Evolutionary conservation across 257 asterid species (phyloP), one percentile per base, ranked within the genome.

Genomic region (Ophiorrhiza pumila): DNA sequence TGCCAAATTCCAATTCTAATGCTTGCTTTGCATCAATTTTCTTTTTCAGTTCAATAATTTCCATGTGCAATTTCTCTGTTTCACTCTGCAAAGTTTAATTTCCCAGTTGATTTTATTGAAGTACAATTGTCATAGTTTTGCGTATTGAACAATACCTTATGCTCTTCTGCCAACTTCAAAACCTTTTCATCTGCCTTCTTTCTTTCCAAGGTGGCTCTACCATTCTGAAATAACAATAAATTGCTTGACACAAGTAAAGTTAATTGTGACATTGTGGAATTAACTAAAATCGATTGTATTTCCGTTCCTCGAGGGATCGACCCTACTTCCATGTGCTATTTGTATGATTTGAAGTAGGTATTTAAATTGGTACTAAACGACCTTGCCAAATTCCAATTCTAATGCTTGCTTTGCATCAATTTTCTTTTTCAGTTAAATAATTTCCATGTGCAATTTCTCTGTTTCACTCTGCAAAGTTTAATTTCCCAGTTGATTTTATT

Each of bases 21-120:
- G 91, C 89, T 78, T 91, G 96, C 82, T 89, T 86, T 73, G 84
- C 82, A 77, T 91, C 96, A 78, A 91, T 90, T 70, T 89, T 78
- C n/a, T 76, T 81, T 71, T 89, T 87, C 65, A 91, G 89, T 25
- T 82, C 86, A 67, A 89, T 80, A 42, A 89, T 89, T 82, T 77
- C 77, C 56, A 80, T 73, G 71, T 84, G 87, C 50, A 85, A 85
- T 41, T 41, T 68, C 73, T 89, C 96, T 78, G 89, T 91, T 77
- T 82, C 69, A 45, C 79, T 85, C 97, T 91, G 90, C 73, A 64
- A 71, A 70, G 7, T n/a, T 69, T 58, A 39, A 76, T 68, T 53
- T 46, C 41, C 68, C 35, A 70, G 65, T n/a, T 63, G 34, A 71
- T 37, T 1, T 53, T 37, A 55, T 14, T 68, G 58, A 77, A 34